Base-by-base conservation (phyloP, 495 filamentous ascomycete genomes). In the Penicillium cataractarum region DNA sequence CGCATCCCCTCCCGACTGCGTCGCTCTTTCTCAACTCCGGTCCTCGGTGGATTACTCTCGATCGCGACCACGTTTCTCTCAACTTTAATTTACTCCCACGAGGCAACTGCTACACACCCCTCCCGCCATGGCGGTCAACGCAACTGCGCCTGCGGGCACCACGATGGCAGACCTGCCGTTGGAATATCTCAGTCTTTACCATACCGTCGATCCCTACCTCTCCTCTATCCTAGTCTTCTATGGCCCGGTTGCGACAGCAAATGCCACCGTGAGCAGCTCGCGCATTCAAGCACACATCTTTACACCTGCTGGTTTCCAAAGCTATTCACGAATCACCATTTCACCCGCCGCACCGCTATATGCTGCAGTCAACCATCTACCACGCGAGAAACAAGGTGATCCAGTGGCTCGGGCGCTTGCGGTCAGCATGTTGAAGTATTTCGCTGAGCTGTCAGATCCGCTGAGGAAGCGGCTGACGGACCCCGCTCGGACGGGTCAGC, bases 291-390 rank as follows among this genome's bases (percentile, higher is more conserved):
- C 92, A 60, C 92, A 97, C 76, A 83, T 98, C 74, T 91, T 94
- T 80, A 90, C 90, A 57, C 86, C 91, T 3, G 94, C 92, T 49
- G 95, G 95, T 54, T 89, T 94, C 58, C 87, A 90, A 63, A 91
- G 89, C 57, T 98, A 92, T 72, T 87, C 91, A 61, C 92, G 95
- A 65, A 86, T 99, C 64, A 94, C 92, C 13, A 87, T 97, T 56
- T 95, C 95, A 24, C 94, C 93, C 24, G 93, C 88, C 59, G 96
- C 94, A n/a, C 88, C 95, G n/a, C 87, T 96, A 62, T 99, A 97
- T 73, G 86, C 87, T 60, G 93, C 92, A 32, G 93, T 99, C 71
- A 89, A 90, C 71, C 87, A 96, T 71, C 84, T 99, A n/a, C 91
- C 96, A 24, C 87, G 90, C 59, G 93, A 96, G 68, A 91, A 91